Conservation (phyloP, 2,329 filamentous ascomycete genomes). For the Sporothrix sp. region DNA sequence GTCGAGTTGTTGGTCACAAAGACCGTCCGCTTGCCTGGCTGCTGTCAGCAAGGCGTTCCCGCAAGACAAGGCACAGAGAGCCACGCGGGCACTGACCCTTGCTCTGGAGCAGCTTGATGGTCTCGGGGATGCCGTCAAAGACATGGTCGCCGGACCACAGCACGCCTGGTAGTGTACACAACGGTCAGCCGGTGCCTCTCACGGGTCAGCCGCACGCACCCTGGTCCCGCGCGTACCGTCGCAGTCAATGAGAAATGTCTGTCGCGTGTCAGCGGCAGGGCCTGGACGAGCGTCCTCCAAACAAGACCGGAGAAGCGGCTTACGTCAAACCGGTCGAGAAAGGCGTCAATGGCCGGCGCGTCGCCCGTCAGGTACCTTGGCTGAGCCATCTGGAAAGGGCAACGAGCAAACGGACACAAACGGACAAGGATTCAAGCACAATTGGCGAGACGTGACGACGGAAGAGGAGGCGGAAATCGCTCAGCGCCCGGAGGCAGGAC, state of each 20-base stretch:
- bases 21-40: slow-evolving; percentile 73
- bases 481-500: no score
- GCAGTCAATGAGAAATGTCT: slow-evolving; percentile 94
- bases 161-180: slow-evolving; percentile 54
- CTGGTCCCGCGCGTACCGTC: slow-evolving; percentile 56
- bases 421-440: neutral
- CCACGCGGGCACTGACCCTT: slow-evolving; percentile 47
- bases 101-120: slow-evolving; percentile 68
- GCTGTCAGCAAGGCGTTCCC: neutral
- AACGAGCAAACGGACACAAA: neutral
- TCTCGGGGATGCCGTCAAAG: slow-evolving; percentile 77
- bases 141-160: slow-evolving; percentile 92
- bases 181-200: neutral
- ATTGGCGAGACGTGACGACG: no score
- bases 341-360: slow-evolving; percentile 63
- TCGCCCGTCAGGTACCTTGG: slow-evolving; percentile 71
- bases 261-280: slow-evolving; percentile 11
- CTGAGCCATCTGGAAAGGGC: slow-evolving; percentile 5
- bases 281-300: no score
- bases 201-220: neutral
- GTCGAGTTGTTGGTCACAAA: slow-evolving; percentile 99
- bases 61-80: neutral
- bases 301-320: no score
- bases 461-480: no score
- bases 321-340: slow-evolving; percentile 88